Base-by-base conservation (phyloP, 208 protist species). In the Trichomonas vaginalis region DNA sequence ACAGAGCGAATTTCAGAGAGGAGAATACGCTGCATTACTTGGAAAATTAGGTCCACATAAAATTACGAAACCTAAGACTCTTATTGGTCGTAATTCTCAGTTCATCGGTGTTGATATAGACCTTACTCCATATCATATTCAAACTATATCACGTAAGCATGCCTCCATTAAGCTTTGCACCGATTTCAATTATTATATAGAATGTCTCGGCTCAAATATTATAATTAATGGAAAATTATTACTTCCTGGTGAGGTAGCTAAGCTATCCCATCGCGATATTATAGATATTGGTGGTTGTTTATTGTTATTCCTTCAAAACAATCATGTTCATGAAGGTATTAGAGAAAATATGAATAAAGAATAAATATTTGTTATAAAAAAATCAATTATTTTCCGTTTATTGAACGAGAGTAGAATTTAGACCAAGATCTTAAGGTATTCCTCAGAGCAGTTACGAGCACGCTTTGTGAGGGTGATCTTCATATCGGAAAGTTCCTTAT, bases 401-500 rank as follows among this genome's bases (percentile, higher is more conserved):
- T 70, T 70, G 56, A 70, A 27, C 56, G 56, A 70, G 56, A 70
- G 56, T 70, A 70, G 6, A 47, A 88, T 95, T 95, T 95, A 95
- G 27, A 95, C 88, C 47, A 98, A 97, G 37, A 96, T 40, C 70
- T 98, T 97, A 27, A 98, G 96, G 96, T 97, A 98, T 45, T 98
- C 96, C 95, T 98, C 96, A 10, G 98, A 98, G 70, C 97, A 96
- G 56, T 98, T 96, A 96, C 98, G 97, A 21, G 97, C 98, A 39
- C 98, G 95, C 35, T 96, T 96, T 95, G 98, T 98, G 14, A 98
- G 97, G n/a, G 95, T 96, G 0, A 99, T 96, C 96, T 99, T 99
- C 97, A 99, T 98, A n/a, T 97, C 97, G 32, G 97, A 98, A 87
- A 99, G 98, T 96, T 99, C 98, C 45, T 98, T 98, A 97, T 99